phyloP scores from a whole-genome alignment of 192 early-diverging fungal genomes.

The Podila clonocystis region DNA sequence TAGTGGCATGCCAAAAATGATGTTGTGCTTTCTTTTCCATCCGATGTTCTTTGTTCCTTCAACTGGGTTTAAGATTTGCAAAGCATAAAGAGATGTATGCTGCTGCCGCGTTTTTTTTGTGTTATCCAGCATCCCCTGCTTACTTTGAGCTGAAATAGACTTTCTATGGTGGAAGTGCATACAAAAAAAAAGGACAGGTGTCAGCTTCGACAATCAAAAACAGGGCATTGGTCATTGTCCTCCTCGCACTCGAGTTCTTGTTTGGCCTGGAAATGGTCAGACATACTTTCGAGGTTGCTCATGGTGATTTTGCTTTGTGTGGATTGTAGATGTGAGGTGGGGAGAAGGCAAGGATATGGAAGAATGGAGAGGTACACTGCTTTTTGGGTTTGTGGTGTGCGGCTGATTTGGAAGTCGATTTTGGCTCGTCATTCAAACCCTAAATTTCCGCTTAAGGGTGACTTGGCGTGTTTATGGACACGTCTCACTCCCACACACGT shows the following conservation, averaged over 20 bases:
- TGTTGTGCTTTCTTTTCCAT: no score
- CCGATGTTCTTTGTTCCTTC: no score
- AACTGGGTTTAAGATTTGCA: no score
- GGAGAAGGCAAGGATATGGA: not conserved
- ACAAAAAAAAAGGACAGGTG: not conserved
- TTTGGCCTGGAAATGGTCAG: not conserved
- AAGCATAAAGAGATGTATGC: no score
- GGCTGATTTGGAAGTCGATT: no score
- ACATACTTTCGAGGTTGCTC: slow-evolving; percentile 50
- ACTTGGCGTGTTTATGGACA: no score
- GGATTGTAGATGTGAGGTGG: not conserved
- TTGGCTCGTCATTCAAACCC: no score
- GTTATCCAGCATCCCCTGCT: not conserved
- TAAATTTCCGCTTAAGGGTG: no score
- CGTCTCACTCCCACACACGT: no score
- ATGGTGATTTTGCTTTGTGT: slow-evolving; percentile 14
- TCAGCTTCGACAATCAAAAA: not conserved
- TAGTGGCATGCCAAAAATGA: not conserved
- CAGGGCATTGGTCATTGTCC: not conserved
- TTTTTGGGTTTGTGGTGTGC: not conserved
- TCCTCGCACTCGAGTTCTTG: not conserved
- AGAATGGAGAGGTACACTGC: not conserved
- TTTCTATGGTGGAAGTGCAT: slow-evolving; percentile 14
- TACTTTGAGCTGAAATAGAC: slow-evolving; percentile 47
- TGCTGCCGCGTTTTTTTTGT: no score